Evolutionary conservation across 2,329 filamentous ascomycete species (phyloP), one percentile per base, ranked within the genome.

Genomic region (Verticillium tricorpus): DNA sequence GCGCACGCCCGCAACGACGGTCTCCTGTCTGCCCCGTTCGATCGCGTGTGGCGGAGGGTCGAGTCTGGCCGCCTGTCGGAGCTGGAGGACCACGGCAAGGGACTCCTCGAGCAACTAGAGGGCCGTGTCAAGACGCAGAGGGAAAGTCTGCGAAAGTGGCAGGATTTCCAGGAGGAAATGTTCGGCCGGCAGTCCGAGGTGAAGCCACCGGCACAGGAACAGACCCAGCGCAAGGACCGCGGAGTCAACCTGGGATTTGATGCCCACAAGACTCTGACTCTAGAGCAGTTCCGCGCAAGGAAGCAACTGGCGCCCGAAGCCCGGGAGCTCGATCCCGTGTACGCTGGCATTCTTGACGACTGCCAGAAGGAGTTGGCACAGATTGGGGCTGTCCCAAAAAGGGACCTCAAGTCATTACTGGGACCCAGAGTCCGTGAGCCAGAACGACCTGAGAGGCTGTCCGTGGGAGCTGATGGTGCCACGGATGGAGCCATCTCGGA

Each of bases 41-140:
- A 90, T 34, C 80, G 85, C 9, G 84, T 95, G 1, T 96, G 90
- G 91, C 76, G 81, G 6, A 81, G 85, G 55, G 84, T 92, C 2
- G 85, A 89, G 59, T 76, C 84, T 31, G 87, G 86, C 9, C 76
- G 80, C 62, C 72, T 88, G 60, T 72, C 79, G 17, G 81, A 90
- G 67, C 73, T 89, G 9, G 84, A 88, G 61, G 78, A 80, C 14
- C 73, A 76, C 9, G 74, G 72, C 1, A 69, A 71, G 7, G 85
- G 87, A 0, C 74, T 93, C 1, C 70, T 97, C 22, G 83, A 90
- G 64, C 88, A 93, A 69, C 77, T 97, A 5, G 89, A 94, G 60
- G 74, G 76, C 22, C 84, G 91, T 15, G 85, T 95, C 0, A 78
- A 80, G 54, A 78, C 83, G 7, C 92, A 96, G 68, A 83, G 84